phyloP scores from a whole-genome alignment of 257 asterid genomes.

The Solanum pinnatisectum region DNA sequence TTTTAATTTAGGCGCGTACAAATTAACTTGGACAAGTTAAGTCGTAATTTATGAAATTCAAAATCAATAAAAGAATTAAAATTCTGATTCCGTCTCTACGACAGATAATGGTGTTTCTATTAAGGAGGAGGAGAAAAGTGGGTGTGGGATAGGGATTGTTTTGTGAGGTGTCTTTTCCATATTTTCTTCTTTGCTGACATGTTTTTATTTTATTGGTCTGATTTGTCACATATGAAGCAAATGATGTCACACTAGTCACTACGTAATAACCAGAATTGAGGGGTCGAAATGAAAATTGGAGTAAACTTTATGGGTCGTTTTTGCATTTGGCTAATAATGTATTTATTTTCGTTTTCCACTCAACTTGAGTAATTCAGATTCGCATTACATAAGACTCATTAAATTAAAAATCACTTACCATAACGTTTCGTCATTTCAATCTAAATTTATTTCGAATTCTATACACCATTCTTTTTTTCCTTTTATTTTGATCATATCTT shows the following conservation, averaged over 20 bases:
- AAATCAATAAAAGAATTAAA: no score
- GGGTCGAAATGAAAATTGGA: neutral
- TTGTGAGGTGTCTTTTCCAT: neutral
- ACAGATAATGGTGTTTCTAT: no score
- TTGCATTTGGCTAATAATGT: neutral
- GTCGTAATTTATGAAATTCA: neutral
- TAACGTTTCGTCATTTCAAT: neutral
- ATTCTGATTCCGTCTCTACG: neutral
- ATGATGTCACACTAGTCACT: neutral
- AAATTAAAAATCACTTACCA: neutral
- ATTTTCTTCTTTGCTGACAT: neutral
- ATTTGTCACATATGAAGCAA: neutral
- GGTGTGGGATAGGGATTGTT: neutral
- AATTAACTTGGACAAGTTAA: no score
- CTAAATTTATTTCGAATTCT: neutral
- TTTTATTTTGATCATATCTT: no score
- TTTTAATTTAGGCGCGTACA: no score
- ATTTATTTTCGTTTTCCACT: neutral
- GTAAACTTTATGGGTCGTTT: neutral
- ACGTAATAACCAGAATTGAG: neutral
- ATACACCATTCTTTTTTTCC: neutral
- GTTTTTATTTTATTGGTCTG: neutral
- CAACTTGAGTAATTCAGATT: neutral
- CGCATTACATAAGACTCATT: fast-evolving
- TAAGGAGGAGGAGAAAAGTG: neutral